These are phyloP conservation scores for Camellia lanceoleosa DNA, from an alignment of 148 eudicot genomes.

Conservation along the genomic window DNA sequence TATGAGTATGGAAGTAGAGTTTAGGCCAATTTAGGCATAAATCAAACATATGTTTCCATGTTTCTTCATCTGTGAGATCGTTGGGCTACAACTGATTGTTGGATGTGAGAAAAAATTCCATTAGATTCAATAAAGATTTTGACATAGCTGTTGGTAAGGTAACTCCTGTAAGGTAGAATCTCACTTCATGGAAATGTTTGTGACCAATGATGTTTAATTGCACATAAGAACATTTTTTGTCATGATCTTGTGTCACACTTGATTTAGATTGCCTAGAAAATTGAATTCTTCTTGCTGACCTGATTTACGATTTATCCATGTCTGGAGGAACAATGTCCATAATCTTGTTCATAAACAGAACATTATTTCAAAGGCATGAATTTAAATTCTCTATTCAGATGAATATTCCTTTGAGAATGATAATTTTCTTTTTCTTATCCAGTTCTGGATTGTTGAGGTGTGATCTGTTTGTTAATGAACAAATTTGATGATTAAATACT, in stretches of 20 bases:
- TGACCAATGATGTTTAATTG: background rate
- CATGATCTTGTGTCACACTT: background rate
- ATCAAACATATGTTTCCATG: background rate
- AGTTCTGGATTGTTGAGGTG: background rate
- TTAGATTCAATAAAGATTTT: background rate
- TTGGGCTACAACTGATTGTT: background rate
- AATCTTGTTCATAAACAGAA: background rate
- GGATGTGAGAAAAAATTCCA: background rate
- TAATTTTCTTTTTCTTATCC: background rate
- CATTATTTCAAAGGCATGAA: conserved; percentile 7
- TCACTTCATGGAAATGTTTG: no score
- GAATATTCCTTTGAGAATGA: no score
- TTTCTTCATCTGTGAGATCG: background rate
- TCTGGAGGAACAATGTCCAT: background rate
- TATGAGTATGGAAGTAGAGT: background rate
- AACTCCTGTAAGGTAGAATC: no score
- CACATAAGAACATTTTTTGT: background rate
- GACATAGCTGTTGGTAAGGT: background rate
- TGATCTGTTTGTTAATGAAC: conserved; percentile 1
- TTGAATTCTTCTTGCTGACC: background rate
- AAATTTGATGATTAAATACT: background rate
- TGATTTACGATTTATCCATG: background rate
- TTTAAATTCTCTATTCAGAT: background rate
- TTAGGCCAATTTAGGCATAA: conserved; percentile 1
- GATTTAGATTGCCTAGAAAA: background rate